Base-by-base conservation (phyloP, 2,329 filamentous ascomycete genomes). In the Alternaria rosae region DNA sequence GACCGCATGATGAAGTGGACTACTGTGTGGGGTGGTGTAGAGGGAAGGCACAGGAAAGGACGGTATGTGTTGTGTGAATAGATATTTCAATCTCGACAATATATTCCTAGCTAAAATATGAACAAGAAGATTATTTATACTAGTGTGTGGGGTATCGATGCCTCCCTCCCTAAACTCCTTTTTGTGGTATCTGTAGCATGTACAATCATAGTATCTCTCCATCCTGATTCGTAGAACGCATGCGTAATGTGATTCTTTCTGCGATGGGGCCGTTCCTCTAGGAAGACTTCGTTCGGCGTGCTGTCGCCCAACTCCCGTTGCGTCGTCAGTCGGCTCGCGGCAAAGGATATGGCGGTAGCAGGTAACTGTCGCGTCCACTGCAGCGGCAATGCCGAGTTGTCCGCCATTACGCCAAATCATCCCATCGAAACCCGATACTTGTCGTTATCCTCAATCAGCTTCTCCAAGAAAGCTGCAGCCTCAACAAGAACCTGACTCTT, bases 401-500 rank as follows among this genome's bases (percentile, higher is more conserved):
- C 20, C 7, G 8, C 41, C 4, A 43, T 21, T 13, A 5, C 44
- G 30, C 32, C 32, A 17, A 17, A 26, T 35, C 50, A 55, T 9
- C 63, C 56, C 12, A 44, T 20, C 5, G 65, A 41, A 17, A 52
- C 38, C 30, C 55, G 43, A 35, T 71, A 70, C 4, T 64, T 54
- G 13, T 67, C 62, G 30, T 96, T 97, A 5, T 89, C 92, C 41
- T 85, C 81, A 12, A 93, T 78, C 20, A 96, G 76, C 15, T 90
- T 87, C 65, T 94, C 88, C n/a, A 97, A 81, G 85, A 91, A 96
- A 67, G 92, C 89, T 13, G 89, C 91, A 4, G 92, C 87, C 79
- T 93, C 90, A 17, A 86, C 85, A 41, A 97, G 84, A 77, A 93
- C 90, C 8, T 88, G 89, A 75, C 91, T 94, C 82, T 96, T 97